Evolutionary conservation across 2,329 filamentous ascomycete species (phyloP).

Genomic region (Trichoderma sp.): DNA sequence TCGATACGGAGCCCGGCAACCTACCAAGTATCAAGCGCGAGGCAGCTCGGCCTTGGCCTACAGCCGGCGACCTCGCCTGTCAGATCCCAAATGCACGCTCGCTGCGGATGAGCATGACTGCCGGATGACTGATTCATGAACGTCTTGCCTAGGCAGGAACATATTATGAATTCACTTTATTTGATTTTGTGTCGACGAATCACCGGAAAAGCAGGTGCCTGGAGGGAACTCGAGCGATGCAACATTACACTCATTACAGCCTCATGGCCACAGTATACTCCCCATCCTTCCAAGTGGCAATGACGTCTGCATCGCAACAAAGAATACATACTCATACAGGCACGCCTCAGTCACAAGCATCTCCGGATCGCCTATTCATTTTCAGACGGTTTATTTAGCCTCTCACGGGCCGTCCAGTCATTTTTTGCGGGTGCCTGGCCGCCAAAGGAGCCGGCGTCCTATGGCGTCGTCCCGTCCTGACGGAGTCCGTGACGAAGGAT

Average conservation of each 20-base stretch:
- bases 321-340: background rate
- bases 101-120: constrained; percentile 2
- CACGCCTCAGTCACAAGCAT: background rate
- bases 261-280: background rate
- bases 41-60: background rate
- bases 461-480: background rate
- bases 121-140: background rate
- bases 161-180: background rate
- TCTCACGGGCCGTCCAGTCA: background rate
- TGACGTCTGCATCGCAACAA: background rate
- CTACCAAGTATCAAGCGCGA: background rate
- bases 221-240: constrained; percentile 8
- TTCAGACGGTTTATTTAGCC: background rate
- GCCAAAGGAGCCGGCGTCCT: background rate
- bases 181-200: background rate
- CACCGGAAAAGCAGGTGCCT: background rate
- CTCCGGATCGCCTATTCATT: background rate
- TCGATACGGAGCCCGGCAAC: background rate
- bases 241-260: background rate
- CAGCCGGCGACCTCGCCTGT: background rate
- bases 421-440: background rate
- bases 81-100: background rate
- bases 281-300: constrained; percentile 11
- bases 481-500: constrained; percentile 4
- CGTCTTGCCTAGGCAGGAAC: background rate